A percentile compares a stretch with the other conserved stretches of the same genome.
phyloP scores from a whole-genome alignment of 495 filamentous ascomycete genomes.

The Neurospora sp. region DNA sequence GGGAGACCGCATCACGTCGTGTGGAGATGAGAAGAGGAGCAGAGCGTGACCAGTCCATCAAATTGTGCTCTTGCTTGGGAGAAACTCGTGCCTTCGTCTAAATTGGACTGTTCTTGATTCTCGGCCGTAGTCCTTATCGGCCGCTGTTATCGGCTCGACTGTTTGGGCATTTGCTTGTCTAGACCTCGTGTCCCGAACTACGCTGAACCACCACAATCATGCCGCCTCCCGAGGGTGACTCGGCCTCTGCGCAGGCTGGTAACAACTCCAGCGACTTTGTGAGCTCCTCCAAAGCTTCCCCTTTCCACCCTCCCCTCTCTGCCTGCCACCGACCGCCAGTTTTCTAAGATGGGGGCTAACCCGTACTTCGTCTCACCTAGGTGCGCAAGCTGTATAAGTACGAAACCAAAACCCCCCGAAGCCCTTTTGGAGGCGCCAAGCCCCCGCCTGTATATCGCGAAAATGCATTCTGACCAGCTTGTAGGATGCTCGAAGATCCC shows the following conservation, averaged over 20 bases:
- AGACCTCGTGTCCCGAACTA: neutral
- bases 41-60: neutral
- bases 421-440: neutral
- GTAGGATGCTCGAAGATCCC: conserved; percentile 94
- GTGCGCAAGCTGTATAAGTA: conserved; percentile 99
- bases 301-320: conserved; percentile 1
- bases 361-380: conserved; percentile 33
- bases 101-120: neutral
- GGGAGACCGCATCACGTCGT: neutral
- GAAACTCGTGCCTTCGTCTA: neutral
- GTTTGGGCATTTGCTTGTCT: neutral
- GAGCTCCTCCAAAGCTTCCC: conserved; percentile 11
- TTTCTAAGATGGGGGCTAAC: conserved; percentile 11
- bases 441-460: neutral
- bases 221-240: conserved; percentile 32
- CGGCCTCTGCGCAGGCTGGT: conserved; percentile 28
- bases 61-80: neutral
- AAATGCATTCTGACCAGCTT: conserved; percentile 17
- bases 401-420: conserved; percentile 18
- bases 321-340: neutral
- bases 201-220: conserved; percentile 18
- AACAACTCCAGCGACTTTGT: conserved; percentile 44
- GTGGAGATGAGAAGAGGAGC: conserved; percentile 1
- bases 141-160: neutral
- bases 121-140: neutral